Evolutionary conservation across 176 grass and related monocot genomes (phyloP).

Genomic region (Puya raimondii): DNA sequence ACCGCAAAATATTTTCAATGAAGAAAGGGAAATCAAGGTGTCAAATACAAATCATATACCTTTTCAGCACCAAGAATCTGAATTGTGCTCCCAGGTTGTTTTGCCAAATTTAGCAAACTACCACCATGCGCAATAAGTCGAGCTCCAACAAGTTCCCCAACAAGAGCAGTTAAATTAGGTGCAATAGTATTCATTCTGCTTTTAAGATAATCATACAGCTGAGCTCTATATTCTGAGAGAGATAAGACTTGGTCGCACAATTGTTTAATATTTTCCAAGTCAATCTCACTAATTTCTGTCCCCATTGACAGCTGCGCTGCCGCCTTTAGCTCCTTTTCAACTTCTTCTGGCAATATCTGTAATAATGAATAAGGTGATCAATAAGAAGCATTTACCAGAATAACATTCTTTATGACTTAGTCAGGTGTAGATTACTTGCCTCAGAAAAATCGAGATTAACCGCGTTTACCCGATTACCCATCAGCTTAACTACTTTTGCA

Average conservation of each 20-base stretch:
- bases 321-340: constrained; percentile 77
- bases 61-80: constrained; percentile 96
- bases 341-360: constrained; percentile 66
- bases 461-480: constrained; percentile 63
- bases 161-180: constrained; percentile 84
- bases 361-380: constrained; percentile 10
- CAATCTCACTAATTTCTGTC: constrained; percentile 84
- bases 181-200: constrained; percentile 92
- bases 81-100: constrained; percentile 92
- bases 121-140: constrained; percentile 90
- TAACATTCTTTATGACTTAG: neutral
- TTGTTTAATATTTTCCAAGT: constrained; percentile 71
- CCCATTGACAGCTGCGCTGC: constrained; percentile 88
- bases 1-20: neutral
- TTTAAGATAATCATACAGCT: constrained; percentile 70
- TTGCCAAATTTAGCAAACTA: constrained; percentile 81
- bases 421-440: constrained; percentile 23
- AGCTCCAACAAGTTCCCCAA: constrained; percentile 84
- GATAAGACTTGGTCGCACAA: constrained; percentile 83
- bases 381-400: neutral
- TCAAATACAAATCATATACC: constrained; percentile 30
- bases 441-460: constrained; percentile 77
- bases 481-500: constrained; percentile 71
- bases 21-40: neutral
- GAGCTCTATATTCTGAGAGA: constrained; percentile 89